A percentile compares a stretch with the other conserved stretches of the same genome.
Evolutionary conservation across 164 flowering plant species (phyloP).

Genomic region (Tetracentron sinense): DNA sequence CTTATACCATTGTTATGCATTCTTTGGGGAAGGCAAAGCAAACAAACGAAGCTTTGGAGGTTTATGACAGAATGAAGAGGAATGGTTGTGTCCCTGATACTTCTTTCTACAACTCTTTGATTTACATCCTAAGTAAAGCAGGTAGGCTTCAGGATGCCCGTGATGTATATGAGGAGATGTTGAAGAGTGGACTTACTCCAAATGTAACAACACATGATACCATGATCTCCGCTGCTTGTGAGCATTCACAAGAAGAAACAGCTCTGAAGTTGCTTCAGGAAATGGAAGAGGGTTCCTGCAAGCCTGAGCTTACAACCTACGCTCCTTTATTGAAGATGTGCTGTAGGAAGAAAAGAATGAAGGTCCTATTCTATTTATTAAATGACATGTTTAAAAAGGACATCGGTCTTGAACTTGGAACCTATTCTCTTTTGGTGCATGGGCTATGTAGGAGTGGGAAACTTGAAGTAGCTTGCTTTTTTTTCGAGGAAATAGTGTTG

Average conservation of each 20-base stretch:
- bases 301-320: slow-evolving; percentile 52
- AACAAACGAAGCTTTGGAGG: slow-evolving; percentile 41
- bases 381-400: slow-evolving; percentile 54
- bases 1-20: slow-evolving; percentile 57
- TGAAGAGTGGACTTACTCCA: slow-evolving; percentile 37
- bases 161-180: slow-evolving; percentile 49
- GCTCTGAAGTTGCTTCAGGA: slow-evolving; percentile 44
- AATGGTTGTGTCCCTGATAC: slow-evolving; percentile 50
- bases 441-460: slow-evolving; percentile 48
- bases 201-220: slow-evolving; percentile 49
- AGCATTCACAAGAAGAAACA: slow-evolving; percentile 43
- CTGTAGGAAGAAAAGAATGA: slow-evolving; percentile 54
- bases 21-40: slow-evolving; percentile 56
- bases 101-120: slow-evolving; percentile 48
- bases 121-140: slow-evolving; percentile 40
- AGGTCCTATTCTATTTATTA: slow-evolving; percentile 46
- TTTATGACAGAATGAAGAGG: slow-evolving; percentile 51
- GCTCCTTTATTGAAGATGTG: slow-evolving; percentile 56
- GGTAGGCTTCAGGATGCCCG: slow-evolving; percentile 52
- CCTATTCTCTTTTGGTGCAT: slow-evolving; percentile 45
- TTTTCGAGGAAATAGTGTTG: slow-evolving; percentile 51
- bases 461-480: slow-evolving; percentile 44
- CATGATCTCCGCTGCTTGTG: slow-evolving; percentile 47
- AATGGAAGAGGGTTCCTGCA: slow-evolving; percentile 52
- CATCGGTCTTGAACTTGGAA: slow-evolving; percentile 44